Conservation (phyloP, 352 stramenopile species). For the Globisporangium lucens region DNA sequence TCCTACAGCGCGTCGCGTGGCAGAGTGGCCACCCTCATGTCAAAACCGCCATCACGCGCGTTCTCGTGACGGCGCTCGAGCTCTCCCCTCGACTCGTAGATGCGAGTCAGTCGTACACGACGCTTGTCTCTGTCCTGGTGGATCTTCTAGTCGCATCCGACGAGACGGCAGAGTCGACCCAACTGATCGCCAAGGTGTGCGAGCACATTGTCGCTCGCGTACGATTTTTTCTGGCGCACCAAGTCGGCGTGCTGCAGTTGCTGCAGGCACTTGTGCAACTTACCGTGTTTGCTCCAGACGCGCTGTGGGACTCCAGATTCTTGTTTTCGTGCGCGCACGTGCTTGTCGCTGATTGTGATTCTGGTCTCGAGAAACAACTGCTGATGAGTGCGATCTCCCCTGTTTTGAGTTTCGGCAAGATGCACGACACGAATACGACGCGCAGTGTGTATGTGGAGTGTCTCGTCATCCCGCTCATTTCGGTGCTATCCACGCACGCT, state of each 20-base stretch:
- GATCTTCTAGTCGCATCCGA: slow-evolving; percentile 29
- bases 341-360: slow-evolving; percentile 26
- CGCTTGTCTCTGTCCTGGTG: slow-evolving; percentile 36
- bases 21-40: slow-evolving; percentile 12
- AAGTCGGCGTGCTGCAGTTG: slow-evolving; percentile 37
- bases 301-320: slow-evolving; percentile 36
- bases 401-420: slow-evolving; percentile 25
- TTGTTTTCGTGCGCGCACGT: slow-evolving; percentile 37
- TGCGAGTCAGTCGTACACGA: slow-evolving; percentile 25
- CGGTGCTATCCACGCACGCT: slow-evolving; percentile 34
- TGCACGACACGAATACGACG: not conserved
- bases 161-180: slow-evolving; percentile 3
- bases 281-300: slow-evolving; percentile 19
- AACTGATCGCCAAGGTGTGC: slow-evolving; percentile 12
- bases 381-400: slow-evolving; percentile 35
- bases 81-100: slow-evolving; percentile 27
- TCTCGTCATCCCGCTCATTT: slow-evolving; percentile 53
- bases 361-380: slow-evolving; percentile 35
- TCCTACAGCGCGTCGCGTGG: slow-evolving; percentile 44
- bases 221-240: slow-evolving; percentile 23
- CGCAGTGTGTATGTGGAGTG: slow-evolving; percentile 55
- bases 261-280: slow-evolving; percentile 46
- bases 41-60: slow-evolving; percentile 4
- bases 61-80: slow-evolving; percentile 35
- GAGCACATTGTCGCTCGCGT: slow-evolving; percentile 18